Evolutionary conservation across 352 stramenopile species (phyloP).

Genomic region (Phytopythium boreale): DNA sequence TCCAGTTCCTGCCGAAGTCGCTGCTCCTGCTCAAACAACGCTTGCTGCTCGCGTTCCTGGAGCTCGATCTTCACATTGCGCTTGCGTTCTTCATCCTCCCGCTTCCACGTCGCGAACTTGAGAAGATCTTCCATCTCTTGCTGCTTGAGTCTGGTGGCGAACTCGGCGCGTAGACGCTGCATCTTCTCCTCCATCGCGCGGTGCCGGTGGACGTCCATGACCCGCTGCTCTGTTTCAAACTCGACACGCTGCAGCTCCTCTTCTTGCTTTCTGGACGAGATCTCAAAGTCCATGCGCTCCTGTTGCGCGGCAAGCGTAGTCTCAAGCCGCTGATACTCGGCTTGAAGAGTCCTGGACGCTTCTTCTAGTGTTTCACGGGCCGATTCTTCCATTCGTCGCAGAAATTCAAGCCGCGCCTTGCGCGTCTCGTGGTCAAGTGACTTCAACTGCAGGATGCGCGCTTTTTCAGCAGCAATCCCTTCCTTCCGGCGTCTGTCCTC

Average conservation of each 20-base stretch:
- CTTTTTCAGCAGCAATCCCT: conserved; percentile 55
- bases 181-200: conserved; percentile 64
- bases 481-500: conserved; percentile 67
- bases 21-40: conserved; percentile 47
- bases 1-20: conserved; percentile 54
- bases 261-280: conserved; percentile 67
- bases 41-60: conserved; percentile 37
- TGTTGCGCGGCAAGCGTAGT: conserved; percentile 48
- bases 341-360: conserved; percentile 54
- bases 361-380: conserved; percentile 65
- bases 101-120: conserved; percentile 72
- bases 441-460: conserved; percentile 62
- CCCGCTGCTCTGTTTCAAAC: conserved; percentile 62
- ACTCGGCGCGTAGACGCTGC: conserved; percentile 62
- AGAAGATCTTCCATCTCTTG: conserved; percentile 69
- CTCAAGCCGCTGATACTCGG: conserved; percentile 56
- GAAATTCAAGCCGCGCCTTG: conserved; percentile 55
- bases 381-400: conserved; percentile 55
- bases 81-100: conserved; percentile 53
- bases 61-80: conserved; percentile 27
- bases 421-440: conserved; percentile 69
- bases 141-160: conserved; percentile 65
- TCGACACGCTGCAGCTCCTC: conserved; percentile 76
- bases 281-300: conserved; percentile 65
- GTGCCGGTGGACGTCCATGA: conserved; percentile 57